A percentile compares a stretch with the other conserved stretches of the same genome.
These are phyloP conservation scores for Andalucia godoyi DNA, from an alignment of 78 protist genomes.

Conservation along the genomic window DNA sequence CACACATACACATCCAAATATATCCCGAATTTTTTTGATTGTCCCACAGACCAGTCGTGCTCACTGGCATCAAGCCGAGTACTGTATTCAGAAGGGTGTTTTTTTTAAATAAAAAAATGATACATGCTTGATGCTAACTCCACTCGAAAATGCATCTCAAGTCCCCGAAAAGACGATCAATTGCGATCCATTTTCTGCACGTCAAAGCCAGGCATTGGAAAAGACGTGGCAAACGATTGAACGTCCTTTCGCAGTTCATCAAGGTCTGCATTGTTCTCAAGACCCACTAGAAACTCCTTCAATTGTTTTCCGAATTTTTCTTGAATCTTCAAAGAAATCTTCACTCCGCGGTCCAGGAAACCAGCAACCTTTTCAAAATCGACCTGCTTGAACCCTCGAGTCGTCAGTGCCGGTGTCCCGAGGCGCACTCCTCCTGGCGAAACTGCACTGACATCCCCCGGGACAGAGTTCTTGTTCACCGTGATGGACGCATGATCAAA, in stretches of 20 bases:
- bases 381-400: conserved; percentile 76
- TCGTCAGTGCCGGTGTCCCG: conserved; percentile 91
- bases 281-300: conserved; percentile 53
- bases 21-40: no score
- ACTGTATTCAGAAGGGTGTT: no score
- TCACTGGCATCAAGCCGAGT: no score
- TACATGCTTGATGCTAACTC: no score
- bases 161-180: no score
- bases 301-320: conserved; percentile 48
- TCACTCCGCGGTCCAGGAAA: conserved; percentile 59
- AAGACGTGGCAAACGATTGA: conserved; percentile 43
- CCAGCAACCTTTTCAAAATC: conserved; percentile 83
- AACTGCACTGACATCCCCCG: conserved; percentile 82
- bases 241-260: conserved; percentile 41
- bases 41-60: no score
- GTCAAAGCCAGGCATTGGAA: conserved; percentile 78
- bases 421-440: conserved; percentile 93
- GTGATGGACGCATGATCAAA: conserved; percentile 77
- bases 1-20: no score
- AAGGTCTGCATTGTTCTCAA: conserved; percentile 3
- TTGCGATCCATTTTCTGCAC: no score
- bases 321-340: conserved; percentile 51
- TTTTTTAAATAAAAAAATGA: no score
- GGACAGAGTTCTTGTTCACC: conserved; percentile 93
- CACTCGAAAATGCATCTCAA: no score